Evolutionary conservation across 2,329 filamentous ascomycete species (phyloP).

Genomic region (Pseudogymnoascus sp.): DNA sequence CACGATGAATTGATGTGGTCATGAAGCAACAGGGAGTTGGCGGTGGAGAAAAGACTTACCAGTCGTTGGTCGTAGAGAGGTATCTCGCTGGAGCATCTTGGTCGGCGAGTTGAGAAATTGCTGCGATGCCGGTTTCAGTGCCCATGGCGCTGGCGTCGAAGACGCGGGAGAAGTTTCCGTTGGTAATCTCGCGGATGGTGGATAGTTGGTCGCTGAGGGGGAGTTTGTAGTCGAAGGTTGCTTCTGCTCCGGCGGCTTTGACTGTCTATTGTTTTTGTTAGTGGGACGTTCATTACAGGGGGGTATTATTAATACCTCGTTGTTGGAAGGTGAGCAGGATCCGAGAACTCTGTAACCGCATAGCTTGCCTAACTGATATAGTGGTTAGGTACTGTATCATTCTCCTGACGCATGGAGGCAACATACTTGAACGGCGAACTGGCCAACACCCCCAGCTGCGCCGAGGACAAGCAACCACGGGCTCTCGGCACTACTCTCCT

Average conservation of each 20-base stretch:
- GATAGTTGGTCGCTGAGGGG: constrained; percentile 26
- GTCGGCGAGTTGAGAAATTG: constrained; percentile 19
- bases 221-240: constrained; percentile 27
- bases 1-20: neutral
- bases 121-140: constrained; percentile 25
- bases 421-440: constrained; percentile 27
- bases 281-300: too few species aligned
- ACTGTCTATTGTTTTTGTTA: constrained; percentile 23
- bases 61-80: constrained; percentile 29
- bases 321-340: constrained; percentile 28
- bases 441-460: constrained; percentile 29
- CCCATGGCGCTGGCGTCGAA: constrained; percentile 28
- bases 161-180: constrained; percentile 28
- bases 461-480: constrained; percentile 33
- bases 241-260: constrained; percentile 25
- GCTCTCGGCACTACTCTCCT: constrained; percentile 15
- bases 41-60: constrained; percentile 20
- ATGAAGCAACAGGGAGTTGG: neutral
- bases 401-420: neutral
- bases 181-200: constrained; percentile 27
- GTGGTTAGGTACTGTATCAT: neutral
- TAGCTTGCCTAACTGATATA: constrained; percentile 26
- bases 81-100: constrained; percentile 24
- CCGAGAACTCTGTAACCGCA: constrained; percentile 32
- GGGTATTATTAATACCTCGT: neutral